These are phyloP conservation scores for Zychaea mexicana DNA, from an alignment of 371 early-diverging fungal species.

Conservation along the genomic window DNA sequence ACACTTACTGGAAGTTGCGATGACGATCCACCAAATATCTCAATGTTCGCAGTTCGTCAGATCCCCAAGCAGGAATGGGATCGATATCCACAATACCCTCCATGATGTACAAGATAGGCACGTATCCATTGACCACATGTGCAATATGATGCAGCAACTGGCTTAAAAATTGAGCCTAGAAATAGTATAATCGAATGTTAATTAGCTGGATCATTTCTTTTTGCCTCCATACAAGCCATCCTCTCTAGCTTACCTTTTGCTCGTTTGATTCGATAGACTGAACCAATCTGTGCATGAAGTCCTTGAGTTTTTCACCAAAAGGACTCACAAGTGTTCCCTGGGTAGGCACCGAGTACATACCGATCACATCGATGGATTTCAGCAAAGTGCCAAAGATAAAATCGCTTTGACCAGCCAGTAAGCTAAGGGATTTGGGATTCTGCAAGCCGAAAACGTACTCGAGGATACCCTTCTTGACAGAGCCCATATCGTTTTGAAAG, in stretches of 20 bases:
- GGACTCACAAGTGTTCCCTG: constrained; percentile 49
- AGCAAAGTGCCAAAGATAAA: constrained; percentile 47
- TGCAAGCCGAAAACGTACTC: constrained; percentile 42
- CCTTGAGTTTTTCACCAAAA: constrained; percentile 42
- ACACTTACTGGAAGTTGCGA: constrained; percentile 42
- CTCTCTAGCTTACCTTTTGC: constrained; percentile 30
- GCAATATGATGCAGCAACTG: constrained; percentile 45
- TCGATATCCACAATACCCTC: constrained; percentile 37
- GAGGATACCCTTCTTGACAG: constrained; percentile 39
- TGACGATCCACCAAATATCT: constrained; percentile 45
- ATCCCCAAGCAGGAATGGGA: constrained; percentile 31
- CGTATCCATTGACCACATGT: constrained; percentile 38
- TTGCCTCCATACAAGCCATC: background rate
- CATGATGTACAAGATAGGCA: constrained; percentile 42
- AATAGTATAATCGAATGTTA: background rate
- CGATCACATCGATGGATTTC: constrained; percentile 33
- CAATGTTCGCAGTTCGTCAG: constrained; percentile 49
- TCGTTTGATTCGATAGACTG: constrained; percentile 18
- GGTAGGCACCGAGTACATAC: constrained; percentile 39
- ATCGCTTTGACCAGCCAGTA: constrained; percentile 29
- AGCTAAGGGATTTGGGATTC: constrained; percentile 22
- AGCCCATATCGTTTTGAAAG: constrained; percentile 41
- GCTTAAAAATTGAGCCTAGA: constrained; percentile 26
- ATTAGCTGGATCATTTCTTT: background rate
- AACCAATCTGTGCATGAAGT: constrained; percentile 26